These are phyloP conservation scores for Russula sp. DNA, from an alignment of 768 basidiomycete genomes.

Conservation along the genomic window DNA sequence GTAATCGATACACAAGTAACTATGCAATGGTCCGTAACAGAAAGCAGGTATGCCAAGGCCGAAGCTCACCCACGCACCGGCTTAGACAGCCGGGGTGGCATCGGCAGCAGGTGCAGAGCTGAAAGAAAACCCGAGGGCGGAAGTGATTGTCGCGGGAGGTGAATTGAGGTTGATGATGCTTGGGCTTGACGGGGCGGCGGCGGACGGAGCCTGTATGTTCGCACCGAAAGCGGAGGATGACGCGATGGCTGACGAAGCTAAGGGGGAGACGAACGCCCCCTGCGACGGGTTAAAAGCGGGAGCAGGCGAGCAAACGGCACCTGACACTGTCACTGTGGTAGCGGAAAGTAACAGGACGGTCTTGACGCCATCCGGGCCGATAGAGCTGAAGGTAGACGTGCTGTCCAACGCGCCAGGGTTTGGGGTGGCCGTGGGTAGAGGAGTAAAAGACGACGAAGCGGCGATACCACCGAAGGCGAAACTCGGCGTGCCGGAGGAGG, in stretches of 20 bases:
- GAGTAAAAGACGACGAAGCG: constrained; percentile 1
- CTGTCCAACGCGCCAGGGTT: not conserved
- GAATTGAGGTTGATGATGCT: constrained; percentile 11
- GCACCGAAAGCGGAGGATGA: not conserved
- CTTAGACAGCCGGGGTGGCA: not conserved
- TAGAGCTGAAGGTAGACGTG: constrained; percentile 12
- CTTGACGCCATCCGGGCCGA: constrained; percentile 16
- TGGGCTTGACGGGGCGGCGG: not conserved
- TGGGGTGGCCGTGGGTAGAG: not conserved
- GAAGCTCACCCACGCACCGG: not conserved
- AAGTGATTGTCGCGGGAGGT: not conserved
- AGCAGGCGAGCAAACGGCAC: not conserved
- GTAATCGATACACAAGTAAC: constrained; percentile 1
- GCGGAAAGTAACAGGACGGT: constrained; percentile 19
- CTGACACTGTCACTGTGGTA: not conserved
- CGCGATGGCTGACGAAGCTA: not conserved
- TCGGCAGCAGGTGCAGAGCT: constrained; percentile 7
- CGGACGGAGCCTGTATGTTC: not conserved
- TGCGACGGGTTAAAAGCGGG: constrained; percentile 4
- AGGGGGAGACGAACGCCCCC: not conserved
- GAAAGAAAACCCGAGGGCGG: constrained; percentile 11
- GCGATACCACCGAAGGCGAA: constrained; percentile 6
- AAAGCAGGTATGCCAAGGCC: constrained; percentile 11
- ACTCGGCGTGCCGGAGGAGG: not conserved
- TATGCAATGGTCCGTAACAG: not conserved